Evolutionary conservation across 306 rosid genomes (phyloP).

Genomic region (Glycine soja): DNA sequence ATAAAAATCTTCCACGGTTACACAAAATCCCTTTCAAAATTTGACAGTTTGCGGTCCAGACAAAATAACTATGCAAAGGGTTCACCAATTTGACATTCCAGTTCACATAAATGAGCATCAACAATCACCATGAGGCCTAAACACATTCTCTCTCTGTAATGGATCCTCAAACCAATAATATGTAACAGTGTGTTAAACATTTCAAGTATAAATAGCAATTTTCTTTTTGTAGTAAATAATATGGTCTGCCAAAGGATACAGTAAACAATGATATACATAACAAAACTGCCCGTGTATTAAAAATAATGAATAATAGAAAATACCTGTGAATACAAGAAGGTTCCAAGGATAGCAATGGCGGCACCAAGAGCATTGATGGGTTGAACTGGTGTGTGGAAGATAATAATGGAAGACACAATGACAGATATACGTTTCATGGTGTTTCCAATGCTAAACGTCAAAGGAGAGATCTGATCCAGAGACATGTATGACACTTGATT

Average conservation of each 20-base stretch:
- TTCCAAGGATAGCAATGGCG: constrained; percentile 89
- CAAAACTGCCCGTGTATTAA: background rate
- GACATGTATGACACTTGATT: constrained; percentile 99
- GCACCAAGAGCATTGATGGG: constrained; percentile 96
- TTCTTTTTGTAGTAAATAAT: background rate
- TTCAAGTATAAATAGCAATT: constrained; percentile 9
- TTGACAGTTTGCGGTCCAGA: background rate
- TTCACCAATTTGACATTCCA: background rate
- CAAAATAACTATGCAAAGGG: background rate
- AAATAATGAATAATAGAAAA: constrained; percentile 24
- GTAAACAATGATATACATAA: background rate
- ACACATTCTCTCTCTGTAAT: background rate
- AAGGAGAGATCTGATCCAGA: constrained; percentile 92
- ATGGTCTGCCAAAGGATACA: background rate
- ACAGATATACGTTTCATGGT: constrained; percentile 99
- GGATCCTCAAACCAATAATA: constrained; percentile 3
- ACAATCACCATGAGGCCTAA: background rate
- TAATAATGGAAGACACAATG: constrained; percentile 92
- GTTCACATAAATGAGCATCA: background rate
- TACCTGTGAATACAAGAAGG: constrained; percentile 98
- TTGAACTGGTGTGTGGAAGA: constrained; percentile 95
- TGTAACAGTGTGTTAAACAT: background rate
- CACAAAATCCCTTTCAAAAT: background rate
- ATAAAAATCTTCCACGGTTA: background rate
- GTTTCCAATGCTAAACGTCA: constrained; percentile 96